Base-by-base conservation (phyloP, 2,329 filamentous ascomycete species). In the Pseudocercospora fuligena region DNA sequence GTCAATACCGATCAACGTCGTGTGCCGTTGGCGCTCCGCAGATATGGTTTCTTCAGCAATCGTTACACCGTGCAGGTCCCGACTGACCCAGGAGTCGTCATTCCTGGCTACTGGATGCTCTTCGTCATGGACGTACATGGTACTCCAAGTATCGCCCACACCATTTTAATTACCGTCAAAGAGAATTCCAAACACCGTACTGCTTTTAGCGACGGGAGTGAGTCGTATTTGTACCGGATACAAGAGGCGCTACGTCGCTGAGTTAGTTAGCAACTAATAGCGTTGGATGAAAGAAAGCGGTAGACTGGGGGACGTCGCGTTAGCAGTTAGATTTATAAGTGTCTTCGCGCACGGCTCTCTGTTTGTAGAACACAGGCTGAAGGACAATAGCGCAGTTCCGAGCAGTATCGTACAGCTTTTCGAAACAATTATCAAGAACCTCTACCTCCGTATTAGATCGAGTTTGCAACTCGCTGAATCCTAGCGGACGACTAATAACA, bases 1-100 rank as follows among this genome's bases (percentile, higher is more conserved):
- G 81, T 87, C 58, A 85, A 89, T 70, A 88, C 82, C 0, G 87
- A 89, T 72, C 86, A 88, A 76, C 76, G 86, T 29, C 81, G 86
- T 5, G 78, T 88, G 56, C 78, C 82, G n/a, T 74, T 86, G n/a
- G 40, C 36, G 29, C 53, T 47, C 53, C 27, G 12, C 54, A 23
- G 27, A 31, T 27, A 59, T n/a, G 40, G 54, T 31, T 47, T 43
- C 27, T 19, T 49, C 29, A 36, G 49, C 2, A 46, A 46, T 49
- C 40, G 19, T 16, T 64, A 64, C 40, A 59, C 33, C 16, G 40
- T 64, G 36, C 53, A 23, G 25, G 36, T 64, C 27, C 53, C 53
- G 23, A 51, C 19, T 47, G 54, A 59, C 19, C 53, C 61, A 47
- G 61, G 61, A 21, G 54, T 64, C 5, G 40, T 64, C 7, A 43